phyloP scores from a whole-genome alignment of 2,329 filamentous ascomycete genomes.

The Penicillium sp. region DNA sequence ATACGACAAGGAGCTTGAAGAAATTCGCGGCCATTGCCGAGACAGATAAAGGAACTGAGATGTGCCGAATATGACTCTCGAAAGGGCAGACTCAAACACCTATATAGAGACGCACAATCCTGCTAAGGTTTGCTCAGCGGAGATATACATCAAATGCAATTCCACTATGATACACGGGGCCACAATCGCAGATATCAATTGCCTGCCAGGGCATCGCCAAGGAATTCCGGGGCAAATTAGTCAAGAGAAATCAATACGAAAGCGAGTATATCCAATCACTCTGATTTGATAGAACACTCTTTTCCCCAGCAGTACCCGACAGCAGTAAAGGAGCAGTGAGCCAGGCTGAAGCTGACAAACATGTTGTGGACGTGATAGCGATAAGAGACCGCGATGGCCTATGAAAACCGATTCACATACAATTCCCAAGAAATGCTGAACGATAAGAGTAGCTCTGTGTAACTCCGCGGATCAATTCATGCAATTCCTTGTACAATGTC shows the following conservation, averaged over 20 bases:
- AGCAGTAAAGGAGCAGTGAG: not conserved
- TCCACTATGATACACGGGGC: conserved; percentile 12
- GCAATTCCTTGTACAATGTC: not conserved
- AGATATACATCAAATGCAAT: not conserved
- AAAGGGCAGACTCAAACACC: not conserved
- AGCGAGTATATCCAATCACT: conserved; percentile 11
- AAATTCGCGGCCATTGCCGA: conserved; percentile 20
- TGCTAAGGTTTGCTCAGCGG: not conserved
- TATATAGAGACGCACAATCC: conserved; percentile 9
- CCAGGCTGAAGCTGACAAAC: not conserved
- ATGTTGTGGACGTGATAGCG: not conserved
- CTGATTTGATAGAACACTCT: conserved; percentile 15
- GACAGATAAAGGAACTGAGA: not conserved
- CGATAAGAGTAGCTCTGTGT: conserved; percentile 4
- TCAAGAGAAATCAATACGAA: not conserved
- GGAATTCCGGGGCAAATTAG: not conserved
- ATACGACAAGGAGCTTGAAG: conserved; percentile 31
- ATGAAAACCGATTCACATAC: conserved; percentile 1
- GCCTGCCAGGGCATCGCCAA: not conserved
- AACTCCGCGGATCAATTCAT: conserved; percentile 18
- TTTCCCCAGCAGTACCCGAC: not conserved
- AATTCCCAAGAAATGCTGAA: not conserved
- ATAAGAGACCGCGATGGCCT: conserved; percentile 13
- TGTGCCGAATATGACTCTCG: not conserved
- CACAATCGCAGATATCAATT: conserved; percentile 7